These are phyloP conservation scores for Isabelozyma rhagii DNA, from an alignment of 805 yeast genomes.

Conservation along the genomic window DNA sequence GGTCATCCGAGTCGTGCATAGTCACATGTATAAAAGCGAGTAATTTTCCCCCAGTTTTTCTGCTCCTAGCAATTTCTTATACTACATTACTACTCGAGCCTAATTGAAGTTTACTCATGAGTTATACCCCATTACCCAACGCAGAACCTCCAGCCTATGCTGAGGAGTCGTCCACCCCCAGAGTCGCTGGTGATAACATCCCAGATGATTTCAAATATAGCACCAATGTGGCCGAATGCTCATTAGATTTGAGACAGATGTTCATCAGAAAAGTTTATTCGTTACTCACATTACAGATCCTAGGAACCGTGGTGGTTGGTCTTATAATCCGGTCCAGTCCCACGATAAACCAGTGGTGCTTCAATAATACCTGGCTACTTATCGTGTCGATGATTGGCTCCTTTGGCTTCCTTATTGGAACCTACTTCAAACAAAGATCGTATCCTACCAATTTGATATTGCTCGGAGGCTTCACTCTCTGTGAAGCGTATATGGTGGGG, in stretches of 20 bases:
- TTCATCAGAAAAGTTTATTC: slow-evolving; percentile 80
- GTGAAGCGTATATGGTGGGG: slow-evolving; percentile 74
- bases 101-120: not conserved
- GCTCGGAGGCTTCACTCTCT: slow-evolving; percentile 64
- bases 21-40: not conserved
- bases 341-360: slow-evolving; percentile 50
- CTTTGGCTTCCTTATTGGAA: slow-evolving; percentile 61
- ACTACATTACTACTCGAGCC: not conserved
- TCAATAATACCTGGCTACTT: slow-evolving; percentile 57
- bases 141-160: slow-evolving; percentile 14
- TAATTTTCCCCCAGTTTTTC: not conserved
- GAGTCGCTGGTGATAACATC: slow-evolving; percentile 33
- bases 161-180: slow-evolving; percentile 12
- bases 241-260: slow-evolving; percentile 67
- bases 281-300: slow-evolving; percentile 61
- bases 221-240: slow-evolving; percentile 74
- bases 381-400: slow-evolving; percentile 56
- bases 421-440: slow-evolving; percentile 58
- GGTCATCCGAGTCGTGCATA: not conserved
- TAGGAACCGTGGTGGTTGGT: slow-evolving; percentile 59
- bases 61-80: not conserved
- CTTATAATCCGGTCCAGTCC: slow-evolving; percentile 44
- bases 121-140: not conserved
- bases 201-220: slow-evolving; percentile 84
- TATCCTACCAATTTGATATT: slow-evolving; percentile 67